Conservation (phyloP, 352 stramenopile genomes). For the Elongisporangium anandrum region DNA sequence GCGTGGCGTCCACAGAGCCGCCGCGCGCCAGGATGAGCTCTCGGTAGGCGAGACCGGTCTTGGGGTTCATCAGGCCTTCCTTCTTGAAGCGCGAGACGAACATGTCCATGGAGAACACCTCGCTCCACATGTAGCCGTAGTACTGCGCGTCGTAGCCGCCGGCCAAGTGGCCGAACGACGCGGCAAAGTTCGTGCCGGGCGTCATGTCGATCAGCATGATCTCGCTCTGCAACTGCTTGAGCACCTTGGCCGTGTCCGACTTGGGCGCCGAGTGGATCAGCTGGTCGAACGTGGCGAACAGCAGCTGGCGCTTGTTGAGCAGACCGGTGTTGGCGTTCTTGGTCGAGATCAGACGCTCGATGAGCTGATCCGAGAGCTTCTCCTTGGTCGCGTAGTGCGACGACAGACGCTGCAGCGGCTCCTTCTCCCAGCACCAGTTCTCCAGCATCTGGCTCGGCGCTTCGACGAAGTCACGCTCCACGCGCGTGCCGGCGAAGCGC, state of each 20-base stretch:
- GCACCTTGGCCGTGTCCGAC: constrained; percentile 73
- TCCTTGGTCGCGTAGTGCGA: constrained; percentile 79
- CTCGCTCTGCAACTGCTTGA: constrained; percentile 79
- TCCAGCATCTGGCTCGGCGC: constrained; percentile 91
- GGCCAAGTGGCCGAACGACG: constrained; percentile 80
- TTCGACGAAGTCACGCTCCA: constrained; percentile 88
- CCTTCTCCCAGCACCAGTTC: constrained; percentile 90
- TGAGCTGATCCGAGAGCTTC: constrained; percentile 76
- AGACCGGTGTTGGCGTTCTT: constrained; percentile 85
- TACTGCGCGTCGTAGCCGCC: constrained; percentile 78
- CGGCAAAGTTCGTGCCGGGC: constrained; percentile 77
- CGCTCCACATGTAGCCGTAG: constrained; percentile 90
- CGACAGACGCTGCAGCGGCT: constrained; percentile 76
- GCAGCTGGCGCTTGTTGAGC: constrained; percentile 78
- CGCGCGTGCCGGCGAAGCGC: constrained; percentile 67
- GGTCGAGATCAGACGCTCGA: constrained; percentile 77
- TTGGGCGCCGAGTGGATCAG: constrained; percentile 79
- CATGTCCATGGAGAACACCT: constrained; percentile 89
- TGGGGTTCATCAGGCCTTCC: constrained; percentile 77
- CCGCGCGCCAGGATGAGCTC: constrained; percentile 84
- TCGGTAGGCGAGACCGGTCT: constrained; percentile 77
- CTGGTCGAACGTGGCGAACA: constrained; percentile 84
- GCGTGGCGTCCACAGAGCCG: constrained; percentile 70
- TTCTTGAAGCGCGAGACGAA: constrained; percentile 86
- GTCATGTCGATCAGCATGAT: constrained; percentile 89